phyloP scores from a whole-genome alignment of 129 eudicot genomes.

The Saposhnikovia divaricata region DNA sequence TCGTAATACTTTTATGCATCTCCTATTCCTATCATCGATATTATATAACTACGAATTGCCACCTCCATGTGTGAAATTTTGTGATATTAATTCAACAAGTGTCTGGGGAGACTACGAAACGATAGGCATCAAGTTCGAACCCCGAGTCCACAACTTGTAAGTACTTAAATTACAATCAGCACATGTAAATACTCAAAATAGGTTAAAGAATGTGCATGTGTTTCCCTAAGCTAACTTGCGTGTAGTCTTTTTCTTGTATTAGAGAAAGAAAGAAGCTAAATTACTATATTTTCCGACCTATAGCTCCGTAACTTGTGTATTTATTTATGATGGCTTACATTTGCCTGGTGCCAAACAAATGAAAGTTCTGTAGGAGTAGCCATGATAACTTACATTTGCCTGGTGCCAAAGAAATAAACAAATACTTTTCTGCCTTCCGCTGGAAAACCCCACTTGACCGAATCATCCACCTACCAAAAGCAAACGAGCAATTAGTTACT shows the following conservation, averaged over 20 bases:
- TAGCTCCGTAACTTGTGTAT: not conserved
- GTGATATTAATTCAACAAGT: not conserved
- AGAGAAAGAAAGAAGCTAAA: not conserved
- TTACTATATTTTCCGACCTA: not conserved
- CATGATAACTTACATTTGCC: slow-evolving; percentile 70
- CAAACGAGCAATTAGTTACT: slow-evolving; percentile 21
- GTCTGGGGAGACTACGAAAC: not conserved
- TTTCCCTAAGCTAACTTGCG: not conserved
- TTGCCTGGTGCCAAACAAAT: slow-evolving; percentile 84
- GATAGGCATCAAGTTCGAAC: not conserved
- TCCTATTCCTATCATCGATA: too few species aligned
- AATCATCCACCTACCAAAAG: slow-evolving; percentile 75
- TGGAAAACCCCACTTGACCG: slow-evolving; percentile 74
- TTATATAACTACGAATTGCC: not conserved
- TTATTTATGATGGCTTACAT: slow-evolving; percentile 36
- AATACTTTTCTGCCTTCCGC: slow-evolving; percentile 70
- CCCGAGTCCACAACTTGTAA: not conserved
- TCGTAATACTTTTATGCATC: not conserved
- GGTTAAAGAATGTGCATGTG: not conserved
- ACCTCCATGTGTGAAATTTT: too few species aligned
- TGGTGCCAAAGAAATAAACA: slow-evolving; percentile 74
- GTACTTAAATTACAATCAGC: not conserved
- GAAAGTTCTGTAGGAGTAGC: not conserved
- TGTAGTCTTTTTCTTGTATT: not conserved
- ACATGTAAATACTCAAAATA: not conserved